Evolutionary conservation across 2,329 filamentous ascomycete genomes (phyloP), one percentile per base, ranked within the genome.

Genomic region (Exophiala spinifera): DNA sequence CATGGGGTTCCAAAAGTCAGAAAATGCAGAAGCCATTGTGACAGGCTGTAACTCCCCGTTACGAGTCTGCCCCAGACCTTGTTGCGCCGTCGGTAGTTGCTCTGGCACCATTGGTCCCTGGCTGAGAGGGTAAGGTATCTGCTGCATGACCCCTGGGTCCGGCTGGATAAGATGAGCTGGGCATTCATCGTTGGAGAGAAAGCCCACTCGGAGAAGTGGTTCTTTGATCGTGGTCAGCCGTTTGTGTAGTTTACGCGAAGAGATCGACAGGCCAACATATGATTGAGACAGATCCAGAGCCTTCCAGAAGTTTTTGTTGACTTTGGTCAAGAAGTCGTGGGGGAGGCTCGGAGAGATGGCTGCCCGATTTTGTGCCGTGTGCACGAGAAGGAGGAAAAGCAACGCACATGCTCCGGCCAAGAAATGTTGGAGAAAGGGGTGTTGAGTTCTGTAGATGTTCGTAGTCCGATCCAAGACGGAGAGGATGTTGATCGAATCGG

Each of bases 371-470:
- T 44, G 42, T 44, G 42, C 42, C 14, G 19, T 44, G 25, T 44
- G 25, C 5, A 25, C 20, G 25, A 44, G 42, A 25, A 44, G 19
- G 3, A 44, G 42, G 42, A 44, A 44, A 21, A 44, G 42, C 17
- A 44, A 21, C 3, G 42, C 42, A n/a, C 42, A 44, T 7, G 42
- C 14, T 2, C 42, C 42, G 14, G 42, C 42, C 42, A 44, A 44
- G 42, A 44, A 23, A 44, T 44, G 42, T 23, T 44, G 42, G n/a
- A 44, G 42, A 15, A 25, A 44, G 6, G 42, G 42, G 25, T 44
- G 42, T 21, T 44, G 42, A 23, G 25, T 44, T 21, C 42, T 3
- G 19, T 44, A 44, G 42, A 44, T 21, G 11, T 44, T 44, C 19
- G 15, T 44, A 13, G 42, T 44, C 25, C 25, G 20, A 15, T 44